These are phyloP conservation scores for Ogataea paraovalis DNA, from an alignment of 805 yeast species.

Conservation along the genomic window DNA sequence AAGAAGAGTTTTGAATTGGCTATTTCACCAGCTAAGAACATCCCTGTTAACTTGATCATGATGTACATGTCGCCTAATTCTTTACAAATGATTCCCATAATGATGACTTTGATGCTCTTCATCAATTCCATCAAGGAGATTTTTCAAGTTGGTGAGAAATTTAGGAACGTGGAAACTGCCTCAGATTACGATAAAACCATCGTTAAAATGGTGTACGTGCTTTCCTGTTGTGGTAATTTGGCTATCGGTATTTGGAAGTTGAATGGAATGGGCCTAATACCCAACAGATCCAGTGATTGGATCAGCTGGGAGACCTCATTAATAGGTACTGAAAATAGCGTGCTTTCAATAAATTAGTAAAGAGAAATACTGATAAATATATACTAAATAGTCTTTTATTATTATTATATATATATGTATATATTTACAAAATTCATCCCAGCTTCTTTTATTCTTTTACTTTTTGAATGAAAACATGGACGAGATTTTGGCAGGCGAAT, in stretches of 20 bases:
- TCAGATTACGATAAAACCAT: slow-evolving; percentile 20
- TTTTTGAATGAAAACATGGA: slow-evolving; percentile 22
- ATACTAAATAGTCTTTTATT: background rate
- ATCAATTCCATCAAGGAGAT: slow-evolving; percentile 76
- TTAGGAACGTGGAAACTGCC: slow-evolving; percentile 32
- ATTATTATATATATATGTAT: background rate
- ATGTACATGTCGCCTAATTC: slow-evolving; percentile 91
- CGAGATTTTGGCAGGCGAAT: slow-evolving; percentile 16
- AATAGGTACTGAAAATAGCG: slow-evolving; percentile 26
- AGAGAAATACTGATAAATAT: no score
- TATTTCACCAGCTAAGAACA: slow-evolving; percentile 66
- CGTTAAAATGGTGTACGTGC: slow-evolving; percentile 26
- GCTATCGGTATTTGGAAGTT: slow-evolving; percentile 82
- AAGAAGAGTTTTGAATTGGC: slow-evolving; percentile 88
- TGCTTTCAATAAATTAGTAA: slow-evolving; percentile 17
- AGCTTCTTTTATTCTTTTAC: background rate
- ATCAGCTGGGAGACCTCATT: slow-evolving; percentile 68
- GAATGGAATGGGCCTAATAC: slow-evolving; percentile 84
- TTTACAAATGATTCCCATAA: slow-evolving; percentile 83
- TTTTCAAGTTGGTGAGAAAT: slow-evolving; percentile 49
- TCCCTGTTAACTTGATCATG: slow-evolving; percentile 91
- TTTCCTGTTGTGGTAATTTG: slow-evolving; percentile 51
- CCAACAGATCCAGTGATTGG: slow-evolving; percentile 89
- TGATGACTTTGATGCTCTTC: slow-evolving; percentile 83
- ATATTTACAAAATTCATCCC: no score